These are phyloP conservation scores for Microcyclospora pomicola DNA, from an alignment of 2,329 filamentous ascomycete genomes.

Conservation along the genomic window DNA sequence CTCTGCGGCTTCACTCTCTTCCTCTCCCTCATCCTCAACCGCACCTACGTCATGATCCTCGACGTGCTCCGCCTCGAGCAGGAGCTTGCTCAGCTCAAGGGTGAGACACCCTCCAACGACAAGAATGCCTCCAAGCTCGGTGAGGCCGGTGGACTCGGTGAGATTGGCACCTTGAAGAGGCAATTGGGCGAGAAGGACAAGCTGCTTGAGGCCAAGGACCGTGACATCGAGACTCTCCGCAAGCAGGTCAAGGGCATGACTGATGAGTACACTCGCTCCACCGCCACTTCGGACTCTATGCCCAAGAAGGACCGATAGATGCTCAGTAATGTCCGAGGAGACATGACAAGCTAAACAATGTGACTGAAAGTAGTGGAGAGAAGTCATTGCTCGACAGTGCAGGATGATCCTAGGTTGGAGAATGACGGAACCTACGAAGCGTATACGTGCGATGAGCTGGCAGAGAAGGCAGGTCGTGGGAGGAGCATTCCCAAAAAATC, in stretches of 20 bases:
- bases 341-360: too few relatives aligned
- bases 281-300: slow-evolving; percentile 41
- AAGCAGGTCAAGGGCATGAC: slow-evolving; percentile 78
- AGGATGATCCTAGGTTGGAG: too few relatives aligned
- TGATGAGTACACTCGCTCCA: slow-evolving; percentile 72
- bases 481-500: too few relatives aligned
- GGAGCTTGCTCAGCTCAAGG: slow-evolving; percentile 72
- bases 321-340: not conserved
- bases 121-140: slow-evolving; percentile 60
- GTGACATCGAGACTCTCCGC: slow-evolving; percentile 75
- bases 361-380: too few relatives aligned
- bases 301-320: slow-evolving; percentile 42
- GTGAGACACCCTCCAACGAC: slow-evolving; percentile 37
- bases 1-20: slow-evolving; percentile 98
- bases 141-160: slow-evolving; percentile 57
- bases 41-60: slow-evolving; percentile 94
- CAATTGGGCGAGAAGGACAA: slow-evolving; percentile 59
- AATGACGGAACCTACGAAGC: too few relatives aligned
- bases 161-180: slow-evolving; percentile 56
- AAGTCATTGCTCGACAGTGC: too few relatives aligned
- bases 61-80: slow-evolving; percentile 87
- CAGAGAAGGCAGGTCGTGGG: too few relatives aligned
- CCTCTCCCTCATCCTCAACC: slow-evolving; percentile 96
- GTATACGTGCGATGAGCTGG: too few relatives aligned
- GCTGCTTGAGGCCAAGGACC: slow-evolving; percentile 54